Conservation (phyloP, 768 basidiomycete species). For the Aureoboletus auriporus region DNA sequence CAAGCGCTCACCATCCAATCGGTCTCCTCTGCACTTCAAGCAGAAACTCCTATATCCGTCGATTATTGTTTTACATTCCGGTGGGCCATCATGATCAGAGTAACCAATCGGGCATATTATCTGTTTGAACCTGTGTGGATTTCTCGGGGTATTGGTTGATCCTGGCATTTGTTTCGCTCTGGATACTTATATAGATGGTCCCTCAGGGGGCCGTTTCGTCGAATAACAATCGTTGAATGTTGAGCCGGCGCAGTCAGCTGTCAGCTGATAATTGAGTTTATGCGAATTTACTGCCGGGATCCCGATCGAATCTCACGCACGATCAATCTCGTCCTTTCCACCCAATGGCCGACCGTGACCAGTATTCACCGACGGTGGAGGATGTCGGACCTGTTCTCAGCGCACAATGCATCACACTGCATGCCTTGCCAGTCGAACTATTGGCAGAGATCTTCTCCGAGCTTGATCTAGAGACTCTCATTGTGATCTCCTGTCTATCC, state of each 20-base stretch:
- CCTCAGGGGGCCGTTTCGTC: too few species aligned
- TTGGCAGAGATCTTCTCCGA: constrained; percentile 68
- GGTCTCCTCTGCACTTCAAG: background rate
- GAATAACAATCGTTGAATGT: too few species aligned
- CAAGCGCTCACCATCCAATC: constrained; percentile 3
- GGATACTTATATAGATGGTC: background rate
- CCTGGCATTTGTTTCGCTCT: background rate
- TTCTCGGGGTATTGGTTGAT: background rate
- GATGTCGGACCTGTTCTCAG: background rate
- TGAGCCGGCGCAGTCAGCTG: too few species aligned
- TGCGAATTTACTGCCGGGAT: too few species aligned
- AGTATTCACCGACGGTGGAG: background rate
- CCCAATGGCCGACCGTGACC: constrained; percentile 2
- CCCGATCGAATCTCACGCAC: background rate
- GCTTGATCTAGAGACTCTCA: constrained; percentile 59
- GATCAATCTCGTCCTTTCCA: background rate
- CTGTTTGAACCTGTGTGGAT: background rate
- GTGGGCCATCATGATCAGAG: background rate
- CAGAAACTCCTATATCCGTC: background rate
- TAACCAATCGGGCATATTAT: background rate
- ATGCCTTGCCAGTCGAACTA: constrained; percentile 72
- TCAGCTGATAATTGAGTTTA: too few species aligned
- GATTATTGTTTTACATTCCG: background rate
- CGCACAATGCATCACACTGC: constrained; percentile 21
- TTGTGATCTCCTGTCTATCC: constrained; percentile 58